Conservation (phyloP, 2,329 filamentous ascomycete genomes). For the Sporothrix humicola region DNA sequence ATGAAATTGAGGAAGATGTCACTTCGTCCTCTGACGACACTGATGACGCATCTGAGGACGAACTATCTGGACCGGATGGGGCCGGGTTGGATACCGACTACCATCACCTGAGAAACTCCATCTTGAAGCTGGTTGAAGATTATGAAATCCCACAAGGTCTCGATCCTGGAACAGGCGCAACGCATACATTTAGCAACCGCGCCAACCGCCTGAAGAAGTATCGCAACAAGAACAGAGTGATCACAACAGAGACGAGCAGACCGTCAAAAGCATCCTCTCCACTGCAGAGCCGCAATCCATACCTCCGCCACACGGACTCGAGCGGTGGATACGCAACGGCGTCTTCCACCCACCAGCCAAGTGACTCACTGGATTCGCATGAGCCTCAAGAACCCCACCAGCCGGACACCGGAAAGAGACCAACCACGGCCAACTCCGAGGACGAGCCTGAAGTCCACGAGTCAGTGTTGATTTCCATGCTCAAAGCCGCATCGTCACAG, state of each 20-base stretch:
- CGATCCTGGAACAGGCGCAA: conserved; percentile 63
- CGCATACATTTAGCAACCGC: conserved; percentile 71
- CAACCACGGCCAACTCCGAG: background rate
- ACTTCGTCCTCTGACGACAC: conserved; percentile 65
- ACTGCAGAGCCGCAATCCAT: conserved; percentile 61
- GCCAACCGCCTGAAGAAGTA: conserved; percentile 66
- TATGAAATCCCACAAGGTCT: conserved; percentile 76
- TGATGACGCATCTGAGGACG: conserved; percentile 62
- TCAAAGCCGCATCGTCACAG: conserved; percentile 76
- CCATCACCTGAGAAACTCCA: conserved; percentile 78
- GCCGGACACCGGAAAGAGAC: background rate
- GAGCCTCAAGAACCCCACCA: background rate
- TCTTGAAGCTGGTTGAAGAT: conserved; percentile 80
- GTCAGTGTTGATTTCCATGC: conserved; percentile 66
- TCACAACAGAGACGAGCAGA: conserved; percentile 54
- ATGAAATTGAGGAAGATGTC: conserved; percentile 62
- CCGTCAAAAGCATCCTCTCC: conserved; percentile 2
- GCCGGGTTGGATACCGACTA: conserved; percentile 78
- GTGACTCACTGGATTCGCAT: background rate
- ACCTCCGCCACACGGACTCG: conserved; percentile 25
- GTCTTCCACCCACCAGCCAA: background rate
- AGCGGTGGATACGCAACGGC: background rate
- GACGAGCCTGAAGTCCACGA: conserved; percentile 54
- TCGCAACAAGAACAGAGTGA: conserved; percentile 63
- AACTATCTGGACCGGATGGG: conserved; percentile 64